Evolutionary conservation across 352 stramenopile genomes (phyloP).

Genomic region (Aphanomyces astaci): DNA sequence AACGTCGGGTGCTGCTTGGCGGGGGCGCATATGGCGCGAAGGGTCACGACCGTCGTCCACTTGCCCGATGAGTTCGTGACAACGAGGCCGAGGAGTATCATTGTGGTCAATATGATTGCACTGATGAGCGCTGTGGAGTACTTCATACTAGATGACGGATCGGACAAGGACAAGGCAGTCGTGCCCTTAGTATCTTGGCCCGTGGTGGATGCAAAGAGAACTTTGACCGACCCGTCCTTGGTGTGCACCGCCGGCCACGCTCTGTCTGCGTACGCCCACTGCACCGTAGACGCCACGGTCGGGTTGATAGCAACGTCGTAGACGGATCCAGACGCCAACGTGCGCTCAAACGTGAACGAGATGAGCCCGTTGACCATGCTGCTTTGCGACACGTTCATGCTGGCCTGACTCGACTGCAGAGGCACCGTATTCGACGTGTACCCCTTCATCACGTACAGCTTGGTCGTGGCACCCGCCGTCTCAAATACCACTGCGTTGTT

Average conservation of each 20-base stretch:
- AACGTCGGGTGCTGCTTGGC: slow-evolving; percentile 5
- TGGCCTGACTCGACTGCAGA: not conserved
- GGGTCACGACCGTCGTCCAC: not conserved
- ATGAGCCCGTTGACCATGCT: not conserved
- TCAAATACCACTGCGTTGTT: not conserved
- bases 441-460: not conserved
- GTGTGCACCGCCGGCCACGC: not conserved
- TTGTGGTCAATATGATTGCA: not conserved
- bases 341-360: slow-evolving; percentile 10
- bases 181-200: not conserved
- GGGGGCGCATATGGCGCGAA: not conserved
- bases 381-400: not conserved
- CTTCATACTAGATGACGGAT: too few relatives aligned
- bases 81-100: not conserved
- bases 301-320: not conserved
- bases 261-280: not conserved
- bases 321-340: not conserved
- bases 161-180: too few relatives aligned
- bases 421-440: not conserved
- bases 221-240: not conserved
- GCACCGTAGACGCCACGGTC: not conserved
- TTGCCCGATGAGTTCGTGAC: not conserved
- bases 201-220: not conserved
- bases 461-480: not conserved
- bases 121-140: slow-evolving; percentile 6